Evolutionary conservation across 352 stramenopile genomes (phyloP).

Genomic region (Phytophthora idaei): DNA sequence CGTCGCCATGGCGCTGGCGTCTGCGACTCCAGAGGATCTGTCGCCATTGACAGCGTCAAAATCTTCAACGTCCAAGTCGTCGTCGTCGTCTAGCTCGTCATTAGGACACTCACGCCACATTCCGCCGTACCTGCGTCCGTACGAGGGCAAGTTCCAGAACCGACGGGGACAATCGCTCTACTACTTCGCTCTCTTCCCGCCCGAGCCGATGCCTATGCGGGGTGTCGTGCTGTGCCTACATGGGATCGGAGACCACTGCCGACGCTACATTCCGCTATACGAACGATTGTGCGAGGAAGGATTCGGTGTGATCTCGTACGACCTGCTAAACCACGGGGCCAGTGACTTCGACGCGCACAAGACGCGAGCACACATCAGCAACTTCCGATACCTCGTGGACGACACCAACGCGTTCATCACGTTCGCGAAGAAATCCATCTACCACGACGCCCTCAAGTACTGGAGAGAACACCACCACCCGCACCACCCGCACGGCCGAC

Average conservation of each 20-base stretch:
- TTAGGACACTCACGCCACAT: slow-evolving; percentile 21
- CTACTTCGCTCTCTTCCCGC: slow-evolving; percentile 54
- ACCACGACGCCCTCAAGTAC: slow-evolving; percentile 28
- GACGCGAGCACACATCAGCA: slow-evolving; percentile 32
- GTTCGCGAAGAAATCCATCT: slow-evolving; percentile 37
- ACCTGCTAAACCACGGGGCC: slow-evolving; percentile 53
- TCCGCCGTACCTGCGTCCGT: slow-evolving; percentile 27
- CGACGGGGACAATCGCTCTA: slow-evolving; percentile 45
- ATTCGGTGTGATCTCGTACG: slow-evolving; percentile 61
- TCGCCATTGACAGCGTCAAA: slow-evolving; percentile 19
- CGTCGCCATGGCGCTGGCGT: slow-evolving; percentile 31
- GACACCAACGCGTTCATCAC: slow-evolving; percentile 46
- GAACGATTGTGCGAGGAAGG: slow-evolving; percentile 45
- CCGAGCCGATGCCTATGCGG: slow-evolving; percentile 33
- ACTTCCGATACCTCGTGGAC: slow-evolving; percentile 42
- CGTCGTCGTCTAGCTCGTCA: slow-evolving; percentile 23
- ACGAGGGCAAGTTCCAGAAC: slow-evolving; percentile 52
- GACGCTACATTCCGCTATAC: slow-evolving; percentile 52
- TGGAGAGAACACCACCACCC: slow-evolving; percentile 38
- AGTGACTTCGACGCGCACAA: slow-evolving; percentile 46
- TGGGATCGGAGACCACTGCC: slow-evolving; percentile 57
- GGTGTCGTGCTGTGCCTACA: slow-evolving; percentile 61
- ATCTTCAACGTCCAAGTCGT: slow-evolving; percentile 15
- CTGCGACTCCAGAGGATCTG: slow-evolving; percentile 20
- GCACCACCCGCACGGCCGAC: slow-evolving; percentile 29